Base-by-base conservation (phyloP, 164 flowering plant genomes). In the Dillenia suffruticosa region DNA sequence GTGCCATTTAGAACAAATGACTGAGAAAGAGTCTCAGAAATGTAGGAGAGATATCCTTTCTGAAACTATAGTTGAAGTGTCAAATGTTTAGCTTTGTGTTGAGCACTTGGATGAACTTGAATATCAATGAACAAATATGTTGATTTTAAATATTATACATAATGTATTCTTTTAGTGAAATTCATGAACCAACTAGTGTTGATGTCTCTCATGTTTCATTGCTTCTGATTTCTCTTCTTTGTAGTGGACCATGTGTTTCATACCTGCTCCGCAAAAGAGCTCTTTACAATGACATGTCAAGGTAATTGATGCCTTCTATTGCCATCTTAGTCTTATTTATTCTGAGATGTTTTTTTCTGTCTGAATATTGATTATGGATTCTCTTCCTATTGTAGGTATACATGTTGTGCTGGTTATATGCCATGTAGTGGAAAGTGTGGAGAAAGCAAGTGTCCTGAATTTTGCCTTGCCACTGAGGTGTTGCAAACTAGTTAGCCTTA, bases 181-280 rank as follows among this genome's bases (percentile, higher is more conserved):
- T 32, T 32, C 40, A 32, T 32, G 40, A 32, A 7, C 5, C 40
- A 5, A 32, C 40, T 4, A 5, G 0, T 32, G 40, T 32, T 32
- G 7, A 32, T 32, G 40, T 32, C 7, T 32, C 40, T 32, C 40
- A 6, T 32, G 40, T 32, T 32, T 32, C 0, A 32, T 32, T 32
- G 40, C 7, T 32, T 32, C 40, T 32, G 40, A 32, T 32, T 58
- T 58, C 12, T 46, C 63, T 55, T 55, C 47, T 7, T 59, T 77
- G 66, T 59, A 88, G 96, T 84, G 95, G 68, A 19, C 98, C 98
- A 47, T 93, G 98, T 78, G 92, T 64, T 10, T 93, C 98, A 45
- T 93, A 93, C 81, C 46, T 93, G 83, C 92, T 93, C 22, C 89
- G 98, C 44, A 93, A 87, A 72, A 76, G 98, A 75, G 98, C 98